Evolutionary conservation across 257 asterid species (phyloP), one percentile per base, ranked within the genome.

Genomic region (Solanum etuberosum): DNA sequence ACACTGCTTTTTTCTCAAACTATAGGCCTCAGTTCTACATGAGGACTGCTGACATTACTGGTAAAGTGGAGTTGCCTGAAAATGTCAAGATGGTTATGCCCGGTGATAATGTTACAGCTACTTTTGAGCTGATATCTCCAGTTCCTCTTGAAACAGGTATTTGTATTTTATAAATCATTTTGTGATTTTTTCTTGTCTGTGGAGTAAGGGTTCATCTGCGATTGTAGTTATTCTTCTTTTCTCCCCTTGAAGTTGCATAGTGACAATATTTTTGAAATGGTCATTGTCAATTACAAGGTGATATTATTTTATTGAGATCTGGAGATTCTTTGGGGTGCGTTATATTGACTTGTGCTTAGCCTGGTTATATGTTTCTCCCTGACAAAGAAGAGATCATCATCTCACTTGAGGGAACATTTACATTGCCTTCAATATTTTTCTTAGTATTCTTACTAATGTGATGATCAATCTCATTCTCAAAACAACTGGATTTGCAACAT

Each of bases 71-170:
- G 90, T 91, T 97, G 90, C 99, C 99, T 3, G 98, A 95, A 92
- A 95, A 93, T 84, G 99, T 97, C 81, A 97, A 96, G 96, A 97
- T 97, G 99, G 99, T 97, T 88, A 97, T 97, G 99, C 99, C 99
- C 2, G 99, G 99, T 74, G 99, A 97, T 94, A 97, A 96, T 83
- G 99, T 97, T 72, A 95, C 99, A 51, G 99, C 99, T 74, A 92
- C 92, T 86, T 97, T 97, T 70, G 98, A 95, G 92, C 95, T 97
- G 76, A 96, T 95, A 27, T 93, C 89, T 89, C 97, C 99, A 5
- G 99, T 96, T 86, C 98, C 99, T 54, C 94, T 97, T 20, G 99
- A 96, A 88, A 89, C 96, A 91, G 99, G 99, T 97, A 13, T 77
- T 57, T 72, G 15, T 63, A 20, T 48, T 81, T 38, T 31, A 3